Base-by-base conservation (phyloP, 192 early-diverging fungal genomes). In the Pilaira anomala region DNA sequence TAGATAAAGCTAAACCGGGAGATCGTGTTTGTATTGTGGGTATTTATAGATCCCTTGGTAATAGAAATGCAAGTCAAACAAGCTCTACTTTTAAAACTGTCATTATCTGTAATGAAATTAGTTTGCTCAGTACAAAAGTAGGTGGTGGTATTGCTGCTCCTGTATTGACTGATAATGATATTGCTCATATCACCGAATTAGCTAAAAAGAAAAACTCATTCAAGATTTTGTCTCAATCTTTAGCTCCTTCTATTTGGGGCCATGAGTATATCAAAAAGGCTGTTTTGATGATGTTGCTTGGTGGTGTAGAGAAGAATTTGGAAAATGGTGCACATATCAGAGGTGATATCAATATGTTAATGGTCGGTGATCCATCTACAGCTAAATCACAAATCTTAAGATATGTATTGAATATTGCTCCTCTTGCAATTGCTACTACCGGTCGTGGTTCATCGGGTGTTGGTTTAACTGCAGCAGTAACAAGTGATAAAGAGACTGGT, bases 361-460 rank as follows among this genome's bases (percentile, higher is more conserved):
- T 99, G 86, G 95, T 99, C 16, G 97, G 97, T 57, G 97, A 99
- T 80, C 97, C 97, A 28, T 94, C 92, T n/a, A 95, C 93, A 3
- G 95, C 94, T 11, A 99, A 99, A 82, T 96, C 94, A n/a, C 97
- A 99, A 77, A 85, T 99, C 62, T 83, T 99, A 64, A 81, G 93
- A n/a, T 97, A 90, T 74, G 91, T 99, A 21, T 74, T 95, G 48
- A 95, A 96, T 65, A 92, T 92, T 61, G 95, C 97, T 41, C 97
- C 97, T 26, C 76, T 96, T 53, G 95, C 94, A 6, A 96, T 99
- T 49, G 93, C 93, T 14, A 99, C 97, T 3, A 98, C 97, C 12
- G 97, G 97, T 55, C 86, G 95, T 64, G 97, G 95, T 46, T 93
- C 93, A 2, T 95, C 93, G 19, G 97, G 95, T 58, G 97, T 98